Conservation (phyloP, 2,329 filamentous ascomycete species). For the Colletotrichum australisinense region DNA sequence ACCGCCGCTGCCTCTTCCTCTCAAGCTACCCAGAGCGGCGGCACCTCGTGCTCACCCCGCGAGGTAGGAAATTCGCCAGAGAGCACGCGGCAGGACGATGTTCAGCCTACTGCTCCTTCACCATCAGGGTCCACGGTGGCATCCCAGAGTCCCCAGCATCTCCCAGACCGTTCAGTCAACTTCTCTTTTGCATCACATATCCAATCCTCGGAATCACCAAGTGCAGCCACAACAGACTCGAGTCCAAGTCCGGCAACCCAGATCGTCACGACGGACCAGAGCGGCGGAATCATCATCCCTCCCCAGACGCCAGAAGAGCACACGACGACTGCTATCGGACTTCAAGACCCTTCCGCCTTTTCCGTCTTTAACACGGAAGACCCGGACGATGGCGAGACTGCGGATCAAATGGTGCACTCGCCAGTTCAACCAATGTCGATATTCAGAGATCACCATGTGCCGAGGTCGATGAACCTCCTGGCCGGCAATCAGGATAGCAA, state of each 20-base stretch:
- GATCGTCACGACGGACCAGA: not conserved
- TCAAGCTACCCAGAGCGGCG: not conserved
- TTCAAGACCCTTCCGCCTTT: not conserved
- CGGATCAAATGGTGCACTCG: not conserved
- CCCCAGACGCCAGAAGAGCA: not conserved
- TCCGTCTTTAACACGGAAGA: not conserved
- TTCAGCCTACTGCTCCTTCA: not conserved
- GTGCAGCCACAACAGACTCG: not conserved
- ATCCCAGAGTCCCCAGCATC: not conserved
- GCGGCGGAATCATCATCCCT: not conserved
- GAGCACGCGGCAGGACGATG: not conserved
- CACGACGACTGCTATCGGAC: not conserved
- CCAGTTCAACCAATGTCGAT: not conserved
- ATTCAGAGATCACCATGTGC: not conserved
- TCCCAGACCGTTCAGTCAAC: not conserved
- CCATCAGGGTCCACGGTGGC: not conserved
- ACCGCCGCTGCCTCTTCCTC: not conserved
- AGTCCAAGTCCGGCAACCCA: not conserved
- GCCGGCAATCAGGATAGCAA: constrained; percentile 38
- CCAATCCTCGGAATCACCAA: constrained; percentile 1
- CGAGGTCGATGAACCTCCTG: not conserved
- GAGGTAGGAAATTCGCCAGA: not conserved
- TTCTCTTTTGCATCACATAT: constrained; percentile 10
- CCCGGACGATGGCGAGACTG: not conserved
- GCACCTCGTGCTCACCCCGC: not conserved